Base-by-base conservation (phyloP, 805 yeast genomes). In the Lipomyces lipofer region DNA sequence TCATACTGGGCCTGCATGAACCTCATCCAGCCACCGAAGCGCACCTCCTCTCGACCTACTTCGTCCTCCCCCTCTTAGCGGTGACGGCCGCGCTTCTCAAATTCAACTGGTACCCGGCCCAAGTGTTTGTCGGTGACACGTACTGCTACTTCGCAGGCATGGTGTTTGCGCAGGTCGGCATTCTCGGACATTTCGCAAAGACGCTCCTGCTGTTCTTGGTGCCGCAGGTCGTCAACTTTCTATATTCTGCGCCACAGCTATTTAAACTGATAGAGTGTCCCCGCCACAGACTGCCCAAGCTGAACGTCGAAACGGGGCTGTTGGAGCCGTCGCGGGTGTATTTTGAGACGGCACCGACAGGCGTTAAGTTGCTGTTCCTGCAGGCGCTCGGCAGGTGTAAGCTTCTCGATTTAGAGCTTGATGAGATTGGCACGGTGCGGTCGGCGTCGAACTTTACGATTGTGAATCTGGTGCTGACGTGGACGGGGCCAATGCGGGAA, bases 71-170 rank as follows among this genome's bases (percentile, higher is more conserved):
- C 21, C 85, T 92, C 66, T 66, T 92, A 38, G 97, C 97, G 1
- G 94, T 88, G 7, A 81, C 95, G 0, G 58, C 84, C 1, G 95
- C 87, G 0, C 72, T 94, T 51, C 79, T 87, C 63, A 81, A 80
- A 63, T 85, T 77, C 74, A 94, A 94, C 68, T 86, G 91, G 85
- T 94, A 77, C 74, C 99, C 99, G 0, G 89, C 99, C 0, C 73
- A 73, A 52, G 98, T 89, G 1, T 94, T 94, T 72, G 99, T 94
- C 6, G 99, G 99, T 28, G 99, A 94, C 68, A 92, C 99, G 0
- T 94, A 86, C 75, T 94, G 99, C 72, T 94, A 94, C 71, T 91
- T 94, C 70, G 89, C 96, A 24, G 99, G 99, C 2, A 94, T 94
- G 99, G 96, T 94, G 0, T 90, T 94, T 71, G 99, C 98, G 0